A percentile compares a stretch with the other conserved stretches of the same genome.
phyloP scores from a whole-genome alignment of 139 green algal species.

The Chlorella sp. region DNA sequence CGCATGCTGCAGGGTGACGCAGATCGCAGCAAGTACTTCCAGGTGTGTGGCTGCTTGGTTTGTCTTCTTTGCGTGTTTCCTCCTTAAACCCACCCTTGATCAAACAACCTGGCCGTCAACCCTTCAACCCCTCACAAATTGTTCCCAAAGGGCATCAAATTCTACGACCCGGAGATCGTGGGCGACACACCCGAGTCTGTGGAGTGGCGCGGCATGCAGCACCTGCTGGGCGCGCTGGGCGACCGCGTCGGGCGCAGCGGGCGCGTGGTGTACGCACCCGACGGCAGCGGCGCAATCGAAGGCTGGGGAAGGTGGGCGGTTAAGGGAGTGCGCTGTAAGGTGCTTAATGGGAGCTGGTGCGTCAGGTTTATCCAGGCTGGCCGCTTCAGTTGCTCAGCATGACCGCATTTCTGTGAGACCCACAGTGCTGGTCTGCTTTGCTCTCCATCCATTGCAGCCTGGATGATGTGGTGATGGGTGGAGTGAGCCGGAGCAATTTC shows the following conservation, averaged over 20 bases:
- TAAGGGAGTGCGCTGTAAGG: no score
- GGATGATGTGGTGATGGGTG: conserved; percentile 98
- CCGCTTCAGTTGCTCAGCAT: no score
- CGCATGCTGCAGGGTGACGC: conserved; percentile 78
- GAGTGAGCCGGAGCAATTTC: conserved; percentile 69
- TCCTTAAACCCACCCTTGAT: no score
- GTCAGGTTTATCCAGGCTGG: no score
- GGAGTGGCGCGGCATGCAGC: conserved; percentile 60
- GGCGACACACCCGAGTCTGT: conserved; percentile 81
- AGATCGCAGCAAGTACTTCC: conserved; percentile 88
- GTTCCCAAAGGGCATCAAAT: conserved; percentile 93
- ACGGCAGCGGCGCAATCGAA: conserved; percentile 16
- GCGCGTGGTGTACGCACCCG: conserved; percentile 44
- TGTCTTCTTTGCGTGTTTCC: no score
- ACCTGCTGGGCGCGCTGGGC: conserved; percentile 55
- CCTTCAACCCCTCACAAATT: no score
- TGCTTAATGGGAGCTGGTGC: no score
- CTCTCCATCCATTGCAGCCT: conserved; percentile 55
- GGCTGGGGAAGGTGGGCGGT: conserved; percentile 70
- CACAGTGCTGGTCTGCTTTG: background rate
- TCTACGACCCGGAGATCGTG: conserved; percentile 85
- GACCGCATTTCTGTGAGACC: no score
- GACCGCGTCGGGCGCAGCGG: conserved; percentile 35
- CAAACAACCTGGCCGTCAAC: no score
- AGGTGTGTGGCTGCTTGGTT: no score